Evolutionary conservation across 169 alveolate species (phyloP).

Genomic region (Cardiosporidium cionae): DNA sequence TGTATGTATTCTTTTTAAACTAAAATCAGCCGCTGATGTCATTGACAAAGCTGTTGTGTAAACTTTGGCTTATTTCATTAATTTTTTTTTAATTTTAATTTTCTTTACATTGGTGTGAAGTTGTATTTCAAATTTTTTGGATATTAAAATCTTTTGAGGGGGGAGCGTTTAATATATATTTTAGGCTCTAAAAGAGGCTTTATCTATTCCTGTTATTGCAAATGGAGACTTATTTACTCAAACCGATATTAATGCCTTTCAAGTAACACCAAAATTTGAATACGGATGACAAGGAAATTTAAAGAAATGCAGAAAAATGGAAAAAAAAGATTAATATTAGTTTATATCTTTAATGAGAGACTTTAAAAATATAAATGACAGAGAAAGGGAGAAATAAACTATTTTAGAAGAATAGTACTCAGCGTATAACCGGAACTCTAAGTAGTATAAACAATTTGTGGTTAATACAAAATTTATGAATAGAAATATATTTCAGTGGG

Average conservation of each 20-base stretch:
- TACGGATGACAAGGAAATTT: not conserved
- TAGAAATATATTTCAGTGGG: too few relatives aligned
- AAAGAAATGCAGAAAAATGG: too few relatives aligned
- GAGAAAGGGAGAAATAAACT: too few relatives aligned
- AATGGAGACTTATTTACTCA: conserved; percentile 25
- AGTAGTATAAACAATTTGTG: too few relatives aligned
- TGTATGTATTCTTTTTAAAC: not conserved
- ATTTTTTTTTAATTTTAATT: not conserved
- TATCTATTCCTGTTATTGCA: conserved; percentile 26
- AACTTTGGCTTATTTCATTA: not conserved
- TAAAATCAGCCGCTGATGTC: not conserved
- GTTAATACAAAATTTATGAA: too few relatives aligned
- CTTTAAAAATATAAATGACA: too few relatives aligned
- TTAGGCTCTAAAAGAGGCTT: conserved; percentile 7
- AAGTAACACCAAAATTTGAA: not conserved
- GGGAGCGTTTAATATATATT: not conserved
- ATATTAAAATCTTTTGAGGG: not conserved
- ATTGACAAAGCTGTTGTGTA: not conserved
- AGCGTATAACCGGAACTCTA: too few relatives aligned
- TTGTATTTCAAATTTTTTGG: not conserved
- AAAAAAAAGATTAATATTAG: too few relatives aligned
- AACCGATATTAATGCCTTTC: conserved; percentile 20
- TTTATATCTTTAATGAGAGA: too few relatives aligned
- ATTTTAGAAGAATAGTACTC: too few relatives aligned
- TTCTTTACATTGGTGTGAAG: not conserved